Conservation (phyloP, 2,329 filamentous ascomycete species). For the Verticillium alfalfae region DNA sequence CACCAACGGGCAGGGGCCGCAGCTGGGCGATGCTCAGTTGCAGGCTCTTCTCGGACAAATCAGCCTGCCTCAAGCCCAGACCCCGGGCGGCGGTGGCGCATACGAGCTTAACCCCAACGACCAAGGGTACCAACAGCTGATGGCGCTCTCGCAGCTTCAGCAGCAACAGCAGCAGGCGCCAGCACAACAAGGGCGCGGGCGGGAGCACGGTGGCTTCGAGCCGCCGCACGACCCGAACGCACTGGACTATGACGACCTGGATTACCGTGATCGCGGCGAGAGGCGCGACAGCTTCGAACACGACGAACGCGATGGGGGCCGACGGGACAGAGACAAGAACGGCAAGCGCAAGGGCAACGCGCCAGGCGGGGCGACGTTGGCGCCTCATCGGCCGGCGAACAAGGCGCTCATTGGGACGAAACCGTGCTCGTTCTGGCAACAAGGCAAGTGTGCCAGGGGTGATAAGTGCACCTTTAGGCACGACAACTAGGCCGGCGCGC, state of each 20-base stretch:
- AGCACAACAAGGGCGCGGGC: constrained; percentile 2
- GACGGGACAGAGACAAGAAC: constrained; percentile 21
- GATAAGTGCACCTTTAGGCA: constrained; percentile 71
- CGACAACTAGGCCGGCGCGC: constrained; percentile 28
- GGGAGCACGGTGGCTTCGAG: constrained; percentile 8
- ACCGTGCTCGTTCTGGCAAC: constrained; percentile 64
- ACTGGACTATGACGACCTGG: constrained; percentile 14
- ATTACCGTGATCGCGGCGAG: constrained; percentile 12
- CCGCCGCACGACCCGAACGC: constrained; percentile 10
- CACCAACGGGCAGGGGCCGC: constrained; percentile 17
- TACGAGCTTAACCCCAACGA: constrained; percentile 30
- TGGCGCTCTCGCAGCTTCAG: constrained; percentile 31
- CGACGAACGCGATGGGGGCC: constrained; percentile 19
- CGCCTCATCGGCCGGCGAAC: constrained; percentile 41
- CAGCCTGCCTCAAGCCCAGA: constrained; percentile 21
- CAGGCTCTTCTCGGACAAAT: constrained; percentile 39
- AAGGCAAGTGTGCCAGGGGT: constrained; percentile 68
- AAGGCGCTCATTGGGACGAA: constrained; percentile 59
- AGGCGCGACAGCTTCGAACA: constrained; percentile 23
- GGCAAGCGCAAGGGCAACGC: constrained; percentile 27
- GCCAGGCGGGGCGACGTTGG: constrained; percentile 21
- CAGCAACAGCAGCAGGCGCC: constrained; percentile 16
- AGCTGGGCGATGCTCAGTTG: constrained; percentile 26
- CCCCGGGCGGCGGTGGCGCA: constrained; percentile 9
- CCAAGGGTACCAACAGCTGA: constrained; percentile 31